phyloP scores from a whole-genome alignment of 2,329 filamentous ascomycete genomes.

The Neoscytalidium dimidiatum region DNA sequence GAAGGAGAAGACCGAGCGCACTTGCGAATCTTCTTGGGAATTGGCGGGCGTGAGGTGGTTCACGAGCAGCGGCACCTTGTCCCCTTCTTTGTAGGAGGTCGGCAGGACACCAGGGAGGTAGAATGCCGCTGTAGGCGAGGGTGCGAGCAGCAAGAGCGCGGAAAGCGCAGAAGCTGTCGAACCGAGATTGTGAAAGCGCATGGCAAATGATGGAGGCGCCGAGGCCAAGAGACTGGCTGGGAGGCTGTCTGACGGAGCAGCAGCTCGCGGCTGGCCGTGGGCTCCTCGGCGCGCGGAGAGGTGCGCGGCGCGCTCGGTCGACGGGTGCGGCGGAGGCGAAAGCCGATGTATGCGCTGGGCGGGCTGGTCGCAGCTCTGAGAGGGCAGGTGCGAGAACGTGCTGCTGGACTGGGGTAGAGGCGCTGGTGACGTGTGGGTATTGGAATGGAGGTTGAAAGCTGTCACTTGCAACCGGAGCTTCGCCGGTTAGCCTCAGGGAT shows the following conservation, averaged over 20 bases:
- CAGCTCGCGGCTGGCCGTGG: conserved; percentile 16
- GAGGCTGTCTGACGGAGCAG: conserved; percentile 2
- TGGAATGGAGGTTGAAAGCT: conserved; percentile 14
- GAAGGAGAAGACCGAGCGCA: conserved; percentile 92
- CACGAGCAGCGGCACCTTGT: conserved; percentile 83
- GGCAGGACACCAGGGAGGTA: conserved; percentile 96
- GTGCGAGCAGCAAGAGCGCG: conserved; percentile 40
- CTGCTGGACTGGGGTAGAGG: not conserved
- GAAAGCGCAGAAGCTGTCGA: conserved; percentile 32
- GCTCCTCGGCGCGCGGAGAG: conserved; percentile 14
- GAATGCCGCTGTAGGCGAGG: conserved; percentile 63
- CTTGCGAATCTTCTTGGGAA: conserved; percentile 72
- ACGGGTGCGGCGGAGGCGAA: not conserved
- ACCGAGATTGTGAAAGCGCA: conserved; percentile 33
- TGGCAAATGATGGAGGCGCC: conserved; percentile 20
- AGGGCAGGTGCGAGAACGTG: not conserved
- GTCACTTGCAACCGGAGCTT: conserved; percentile 18
- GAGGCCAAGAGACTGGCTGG: not conserved
- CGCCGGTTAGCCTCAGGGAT: conserved; percentile 16
- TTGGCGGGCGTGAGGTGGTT: conserved; percentile 89
- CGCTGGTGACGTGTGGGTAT: not conserved
- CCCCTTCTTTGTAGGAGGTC: conserved; percentile 81
- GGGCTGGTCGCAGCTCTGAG: not conserved
- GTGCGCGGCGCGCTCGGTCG: not conserved
- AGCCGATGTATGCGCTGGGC: not conserved